phyloP scores from a whole-genome alignment of 2,329 filamentous ascomycete genomes.

The Trichoderma asperellum region DNA sequence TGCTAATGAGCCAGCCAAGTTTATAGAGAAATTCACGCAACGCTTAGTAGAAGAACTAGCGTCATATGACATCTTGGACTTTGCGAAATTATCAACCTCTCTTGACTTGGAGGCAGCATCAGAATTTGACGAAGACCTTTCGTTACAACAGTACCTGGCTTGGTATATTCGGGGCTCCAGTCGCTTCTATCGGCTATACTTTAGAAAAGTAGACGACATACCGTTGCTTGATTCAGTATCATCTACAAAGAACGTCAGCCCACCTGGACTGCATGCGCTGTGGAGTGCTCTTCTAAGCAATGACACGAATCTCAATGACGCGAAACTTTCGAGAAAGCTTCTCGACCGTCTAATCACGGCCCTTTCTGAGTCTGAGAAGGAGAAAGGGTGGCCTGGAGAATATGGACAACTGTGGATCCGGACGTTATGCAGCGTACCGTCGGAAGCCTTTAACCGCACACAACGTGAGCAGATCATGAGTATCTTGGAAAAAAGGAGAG shows the following conservation, averaged over 20 bases:
- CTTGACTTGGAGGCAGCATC: constrained; percentile 31
- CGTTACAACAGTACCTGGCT: constrained; percentile 40
- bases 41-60: constrained; percentile 41
- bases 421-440: constrained; percentile 42
- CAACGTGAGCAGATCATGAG: constrained; percentile 51
- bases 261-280: constrained; percentile 32
- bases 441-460: constrained; percentile 47
- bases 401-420: constrained; percentile 39
- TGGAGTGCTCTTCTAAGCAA: constrained; percentile 44
- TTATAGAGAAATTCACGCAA: constrained; percentile 42
- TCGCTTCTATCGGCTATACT: constrained; percentile 40
- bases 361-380: constrained; percentile 38
- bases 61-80: constrained; percentile 34
- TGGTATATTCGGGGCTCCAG: constrained; percentile 43
- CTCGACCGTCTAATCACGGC: constrained; percentile 41
- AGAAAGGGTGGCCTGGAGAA: constrained; percentile 41
- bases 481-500: constrained; percentile 38
- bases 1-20: constrained; percentile 38
- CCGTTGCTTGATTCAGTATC: constrained; percentile 37
- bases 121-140: constrained; percentile 36
- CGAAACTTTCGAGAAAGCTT: constrained; percentile 40
- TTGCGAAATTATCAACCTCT: constrained; percentile 32
- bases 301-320: constrained; percentile 45
- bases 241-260: constrained; percentile 30
- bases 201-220: constrained; percentile 34